These are phyloP conservation scores for Kwoniella botswanensis DNA, from an alignment of 768 basidiomycete species.

Conservation along the genomic window DNA sequence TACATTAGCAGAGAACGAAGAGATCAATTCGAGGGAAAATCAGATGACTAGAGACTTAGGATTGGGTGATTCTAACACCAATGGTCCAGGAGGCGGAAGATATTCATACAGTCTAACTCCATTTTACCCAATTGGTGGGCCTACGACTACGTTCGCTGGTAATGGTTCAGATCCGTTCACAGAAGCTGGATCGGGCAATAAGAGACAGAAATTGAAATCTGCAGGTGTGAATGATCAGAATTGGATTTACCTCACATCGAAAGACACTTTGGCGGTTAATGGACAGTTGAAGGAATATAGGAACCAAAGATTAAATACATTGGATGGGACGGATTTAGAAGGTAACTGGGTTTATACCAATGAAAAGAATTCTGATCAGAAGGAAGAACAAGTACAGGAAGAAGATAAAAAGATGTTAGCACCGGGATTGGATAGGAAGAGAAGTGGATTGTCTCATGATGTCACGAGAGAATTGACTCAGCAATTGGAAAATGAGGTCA, in stretches of 20 bases:
- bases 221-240: slow-evolving; percentile 85
- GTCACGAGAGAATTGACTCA: slow-evolving; percentile 23
- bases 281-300: slow-evolving; percentile 58
- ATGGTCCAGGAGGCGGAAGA: neutral
- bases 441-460: slow-evolving; percentile 40
- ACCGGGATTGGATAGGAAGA: slow-evolving; percentile 31
- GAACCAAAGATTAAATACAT: slow-evolving; percentile 37
- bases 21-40: slow-evolving; percentile 18
- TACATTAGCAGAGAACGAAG: slow-evolving; percentile 63
- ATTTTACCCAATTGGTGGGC: slow-evolving; percentile 87
- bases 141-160: slow-evolving; percentile 87
- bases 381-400: neutral
- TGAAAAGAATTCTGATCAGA: slow-evolving; percentile 16
- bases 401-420: slow-evolving; percentile 4
- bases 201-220: slow-evolving; percentile 76
- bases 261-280: slow-evolving; percentile 68
- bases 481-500: slow-evolving; percentile 16
- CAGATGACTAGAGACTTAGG: slow-evolving; percentile 1
- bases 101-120: slow-evolving; percentile 59
- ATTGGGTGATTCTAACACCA: slow-evolving; percentile 8
- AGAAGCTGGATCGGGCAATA: slow-evolving; percentile 82
- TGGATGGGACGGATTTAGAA: slow-evolving; percentile 36
- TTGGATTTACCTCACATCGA: slow-evolving; percentile 86
- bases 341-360: slow-evolving; percentile 39
- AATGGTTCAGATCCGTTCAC: slow-evolving; percentile 85